phyloP scores from a whole-genome alignment of 2,329 filamentous ascomycete species.

The Xylariaceae sp. region DNA sequence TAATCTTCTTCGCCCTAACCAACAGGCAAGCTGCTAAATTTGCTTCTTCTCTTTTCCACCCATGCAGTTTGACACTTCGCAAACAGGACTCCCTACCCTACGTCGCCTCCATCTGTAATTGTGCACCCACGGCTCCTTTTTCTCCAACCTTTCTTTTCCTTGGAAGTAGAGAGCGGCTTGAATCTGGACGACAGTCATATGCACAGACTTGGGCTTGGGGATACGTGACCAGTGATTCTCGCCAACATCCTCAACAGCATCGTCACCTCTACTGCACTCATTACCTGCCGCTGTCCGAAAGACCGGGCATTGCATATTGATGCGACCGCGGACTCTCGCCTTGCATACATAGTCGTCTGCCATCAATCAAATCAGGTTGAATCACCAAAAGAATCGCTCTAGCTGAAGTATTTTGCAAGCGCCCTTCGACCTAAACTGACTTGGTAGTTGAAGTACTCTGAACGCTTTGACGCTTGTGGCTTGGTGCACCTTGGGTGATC shows the following conservation, averaged over 20 bases:
- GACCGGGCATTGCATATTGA: constrained; percentile 15
- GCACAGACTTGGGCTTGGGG: constrained; percentile 10
- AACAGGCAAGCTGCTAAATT: background rate
- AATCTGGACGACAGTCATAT: constrained; percentile 7
- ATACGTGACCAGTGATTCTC: constrained; percentile 20
- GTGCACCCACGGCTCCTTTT: constrained; percentile 4
- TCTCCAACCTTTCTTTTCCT: constrained; percentile 3
- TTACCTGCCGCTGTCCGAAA: constrained; percentile 5
- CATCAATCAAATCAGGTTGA: constrained; percentile 11
- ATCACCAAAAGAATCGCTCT: constrained; percentile 4
- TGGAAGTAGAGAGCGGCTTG: constrained; percentile 9
- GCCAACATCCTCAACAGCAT: background rate
- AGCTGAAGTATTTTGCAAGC: constrained; percentile 14
- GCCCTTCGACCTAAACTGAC: constrained; percentile 12
- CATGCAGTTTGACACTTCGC: constrained; percentile 8
- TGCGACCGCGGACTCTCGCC: constrained; percentile 16
- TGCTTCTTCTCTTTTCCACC: background rate
- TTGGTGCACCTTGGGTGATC: constrained; percentile 19
- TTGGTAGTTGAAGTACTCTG: constrained; percentile 19
- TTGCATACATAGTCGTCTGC: constrained; percentile 16
- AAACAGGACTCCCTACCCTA: constrained; percentile 8
- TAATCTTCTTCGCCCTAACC: constrained; percentile 6
- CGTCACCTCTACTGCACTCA: constrained; percentile 3
- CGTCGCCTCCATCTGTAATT: constrained; percentile 13
- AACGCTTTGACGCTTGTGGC: constrained; percentile 13